These are phyloP conservation scores for Leccinum ambiguum DNA, from an alignment of 1,284 basidiomycete species.

Conservation along the genomic window DNA sequence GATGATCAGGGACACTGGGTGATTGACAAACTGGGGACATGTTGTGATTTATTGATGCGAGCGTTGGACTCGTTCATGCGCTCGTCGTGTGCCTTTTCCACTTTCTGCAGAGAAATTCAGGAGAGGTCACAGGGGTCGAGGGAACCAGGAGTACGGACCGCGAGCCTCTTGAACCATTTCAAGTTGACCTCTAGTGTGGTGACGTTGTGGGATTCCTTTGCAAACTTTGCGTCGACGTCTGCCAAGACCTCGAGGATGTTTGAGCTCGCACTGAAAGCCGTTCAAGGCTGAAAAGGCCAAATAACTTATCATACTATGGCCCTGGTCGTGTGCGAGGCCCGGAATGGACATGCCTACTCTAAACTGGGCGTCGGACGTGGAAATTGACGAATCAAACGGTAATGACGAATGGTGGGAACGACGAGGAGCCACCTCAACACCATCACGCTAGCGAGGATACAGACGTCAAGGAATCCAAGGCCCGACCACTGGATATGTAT, in stretches of 20 bases:
- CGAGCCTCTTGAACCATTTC: slow-evolving; percentile 82
- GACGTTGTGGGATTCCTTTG: slow-evolving; percentile 67
- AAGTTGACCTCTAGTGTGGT: slow-evolving; percentile 57
- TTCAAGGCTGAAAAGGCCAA: slow-evolving; percentile 45
- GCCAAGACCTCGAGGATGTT: slow-evolving; percentile 64
- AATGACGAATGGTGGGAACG: background rate
- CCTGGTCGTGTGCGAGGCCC: background rate
- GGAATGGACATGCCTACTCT: slow-evolving; percentile 47
- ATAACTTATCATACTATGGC: background rate
- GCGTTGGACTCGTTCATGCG: slow-evolving; percentile 64
- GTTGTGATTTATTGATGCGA: slow-evolving; percentile 55
- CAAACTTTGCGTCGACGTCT: slow-evolving; percentile 71
- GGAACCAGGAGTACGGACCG: slow-evolving; percentile 40
- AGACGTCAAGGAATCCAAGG: background rate
- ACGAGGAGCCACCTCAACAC: background rate
- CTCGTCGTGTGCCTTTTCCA: slow-evolving; percentile 75
- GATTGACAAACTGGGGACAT: background rate
- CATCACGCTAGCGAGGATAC: slow-evolving; percentile 16
- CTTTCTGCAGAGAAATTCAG: slow-evolving; percentile 51
- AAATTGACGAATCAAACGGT: no score
- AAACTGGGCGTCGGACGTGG: slow-evolving; percentile 47
- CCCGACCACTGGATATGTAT: no score
- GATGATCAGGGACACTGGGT: slow-evolving; percentile 9
- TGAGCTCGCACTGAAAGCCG: slow-evolving; percentile 58
- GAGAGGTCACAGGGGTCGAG: background rate